Evolutionary conservation across 2,329 filamentous ascomycete species (phyloP), one percentile per base, ranked within the genome.

Genomic region (Colletotrichum sp.): DNA sequence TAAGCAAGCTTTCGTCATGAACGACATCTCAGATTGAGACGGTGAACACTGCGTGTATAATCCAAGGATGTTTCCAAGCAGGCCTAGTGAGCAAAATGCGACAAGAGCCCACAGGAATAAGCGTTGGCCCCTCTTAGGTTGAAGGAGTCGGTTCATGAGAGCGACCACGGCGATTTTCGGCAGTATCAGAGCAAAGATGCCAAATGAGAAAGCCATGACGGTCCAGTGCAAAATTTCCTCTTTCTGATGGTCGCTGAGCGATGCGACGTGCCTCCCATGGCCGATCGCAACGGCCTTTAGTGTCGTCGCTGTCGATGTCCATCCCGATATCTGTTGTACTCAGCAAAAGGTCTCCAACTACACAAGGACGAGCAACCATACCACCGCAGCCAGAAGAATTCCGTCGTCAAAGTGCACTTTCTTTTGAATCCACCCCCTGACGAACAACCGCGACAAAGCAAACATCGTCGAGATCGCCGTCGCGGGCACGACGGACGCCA

Each of bases 41-140:
- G 86, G 86, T 3, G 78, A 78, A 76, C 87, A 88, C 74, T 84
- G 84, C 2, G 82, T 83, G 31, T 86, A 84, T 1, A 86, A 73
- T 7, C 87, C 80, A 6, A 86, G 70, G 18, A 87, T 80, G 38
- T 82, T 84, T 8, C 80, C 80, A 0, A 83, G 66, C 8, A 84
- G 76, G 2, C 81, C 79, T 9, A 81, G 29, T 13, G 81, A 75
- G 24, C 81, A 82, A 5, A 79, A 36, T 4, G 76, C 76, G 2
- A 79, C 81, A 9, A 87, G 66, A 0, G 51, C 24, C 84, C 84
- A 86, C 15, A 86, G 78, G 54, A 86, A 78, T 3, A 78, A 74
- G 13, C 66, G 73, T 66, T 86, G 84, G 8, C 67, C 33, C 18
- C 74, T 76, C 38, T 79, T 78, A 2, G 85, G 84, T 72, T 84